phyloP scores from a whole-genome alignment of 192 early-diverging fungal species.

The Coemansia sp. region DNA sequence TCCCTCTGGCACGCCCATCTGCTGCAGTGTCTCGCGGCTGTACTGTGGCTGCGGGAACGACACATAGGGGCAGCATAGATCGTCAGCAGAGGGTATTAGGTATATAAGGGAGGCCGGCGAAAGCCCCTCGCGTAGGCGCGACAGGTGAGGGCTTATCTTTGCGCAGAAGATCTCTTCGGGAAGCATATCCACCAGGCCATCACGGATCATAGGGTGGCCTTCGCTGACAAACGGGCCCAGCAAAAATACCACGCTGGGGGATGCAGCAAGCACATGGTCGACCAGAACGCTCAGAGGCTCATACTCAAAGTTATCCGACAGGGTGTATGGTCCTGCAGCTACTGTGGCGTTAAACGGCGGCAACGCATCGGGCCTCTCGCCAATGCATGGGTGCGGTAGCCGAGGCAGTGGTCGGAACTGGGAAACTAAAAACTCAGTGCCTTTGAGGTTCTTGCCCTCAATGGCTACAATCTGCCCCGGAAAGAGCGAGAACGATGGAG shows the following conservation, averaged over 20 bases:
- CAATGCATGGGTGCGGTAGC: constrained; percentile 44
- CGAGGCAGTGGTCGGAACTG: constrained; percentile 61
- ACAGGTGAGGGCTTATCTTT: constrained; percentile 60
- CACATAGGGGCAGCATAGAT: constrained; percentile 68
- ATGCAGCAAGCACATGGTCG: constrained; percentile 55
- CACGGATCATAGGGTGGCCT: constrained; percentile 57
- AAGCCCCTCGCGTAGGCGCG: constrained; percentile 50
- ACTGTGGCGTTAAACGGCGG: constrained; percentile 60
- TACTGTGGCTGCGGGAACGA: constrained; percentile 88
- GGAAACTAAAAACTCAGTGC: constrained; percentile 56
- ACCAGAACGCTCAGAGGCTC: constrained; percentile 81
- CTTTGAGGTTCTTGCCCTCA: constrained; percentile 62
- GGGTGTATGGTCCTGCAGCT: constrained; percentile 84
- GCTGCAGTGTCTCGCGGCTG: constrained; percentile 19
- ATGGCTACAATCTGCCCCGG: constrained; percentile 86
- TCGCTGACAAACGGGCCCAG: constrained; percentile 72
- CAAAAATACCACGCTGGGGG: constrained; percentile 81
- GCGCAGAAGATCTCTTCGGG: constrained; percentile 64
- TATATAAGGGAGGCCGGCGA: constrained; percentile 57
- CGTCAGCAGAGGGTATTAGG: constrained; percentile 75
- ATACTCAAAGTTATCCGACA: constrained; percentile 74
- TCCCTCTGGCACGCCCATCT: constrained; percentile 32
- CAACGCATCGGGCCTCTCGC: constrained; percentile 2
- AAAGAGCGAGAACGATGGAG: constrained; percentile 72
- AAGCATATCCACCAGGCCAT: constrained; percentile 56